Base-by-base conservation (phyloP, 306 rosid genomes). In the Begonia fuchsioides region DNA sequence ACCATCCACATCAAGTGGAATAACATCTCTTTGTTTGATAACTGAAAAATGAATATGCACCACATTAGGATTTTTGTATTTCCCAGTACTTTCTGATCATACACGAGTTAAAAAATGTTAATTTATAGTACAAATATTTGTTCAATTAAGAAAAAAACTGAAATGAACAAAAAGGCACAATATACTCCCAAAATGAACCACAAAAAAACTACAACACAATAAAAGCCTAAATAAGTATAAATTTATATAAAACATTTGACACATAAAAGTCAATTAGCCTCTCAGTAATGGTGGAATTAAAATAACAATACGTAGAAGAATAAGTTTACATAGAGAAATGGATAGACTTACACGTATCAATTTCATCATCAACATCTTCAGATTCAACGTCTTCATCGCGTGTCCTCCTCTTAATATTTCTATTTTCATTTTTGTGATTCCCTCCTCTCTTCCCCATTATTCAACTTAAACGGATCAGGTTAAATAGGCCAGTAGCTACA, bases 11-110 rank as follows among this genome's bases (percentile, higher is more conserved):
- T 84, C 79, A 15, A 90, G 78, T 10, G 90, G 84, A 16, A 90
- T 53, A 56, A 69, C 38, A 65, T 81, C 87, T 63, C 93, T 81
- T 68, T 76, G 87, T 74, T 86, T 81, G 71, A 81, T 83, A 71
- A 90, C 97, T 90, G 72, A 50, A 59, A n/a, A n/a, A 2, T 2
- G 2, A 58, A 49, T 44, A 32, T 15, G 5, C 10, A 52, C 11
- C 46, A 38, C 17, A 68, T 17, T 43, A 60, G 38, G 17, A 39
- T 6, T 32, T 12, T 53, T 38, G 13, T 38, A 6, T 11, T 12
- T 18, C 10, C 44, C 57, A 59, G 26, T 15, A 5, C 39, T 11
- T 13, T 26, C 7, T 26, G 35, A 5, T 1, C 8, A 26, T 26
- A 26, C 35, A 26, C 7, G 8, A 26, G 35, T 26, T 26, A 20